Conservation (phyloP, 345 rosid genomes). For the Kandelia obovata region DNA sequence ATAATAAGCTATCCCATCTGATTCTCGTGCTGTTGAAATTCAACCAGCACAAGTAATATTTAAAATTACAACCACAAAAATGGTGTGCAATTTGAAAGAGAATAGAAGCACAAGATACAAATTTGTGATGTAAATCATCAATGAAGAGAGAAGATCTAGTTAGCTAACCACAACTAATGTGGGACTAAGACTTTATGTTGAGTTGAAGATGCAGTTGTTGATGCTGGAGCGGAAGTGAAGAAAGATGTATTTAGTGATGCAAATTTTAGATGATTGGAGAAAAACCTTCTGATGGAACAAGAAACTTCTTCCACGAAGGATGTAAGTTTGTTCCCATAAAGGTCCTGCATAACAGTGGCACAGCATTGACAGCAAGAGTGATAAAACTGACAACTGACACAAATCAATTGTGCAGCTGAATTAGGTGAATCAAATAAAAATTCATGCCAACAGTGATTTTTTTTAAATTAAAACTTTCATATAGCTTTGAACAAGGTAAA, state of each 20-base stretch:
- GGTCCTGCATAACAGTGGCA: slow-evolving; percentile 53
- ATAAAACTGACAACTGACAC: no score
- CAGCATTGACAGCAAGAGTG: background rate
- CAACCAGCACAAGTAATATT: no score
- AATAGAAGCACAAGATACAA: slow-evolving; percentile 3
- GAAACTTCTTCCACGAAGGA: slow-evolving; percentile 77
- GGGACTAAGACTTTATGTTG: no score
- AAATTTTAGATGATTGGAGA: slow-evolving; percentile 1
- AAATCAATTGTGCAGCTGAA: background rate
- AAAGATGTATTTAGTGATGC: background rate
- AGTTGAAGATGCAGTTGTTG: no score
- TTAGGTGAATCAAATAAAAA: background rate
- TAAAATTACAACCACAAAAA: background rate
- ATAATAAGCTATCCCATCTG: no score
- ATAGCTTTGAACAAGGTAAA: background rate
- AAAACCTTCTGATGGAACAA: slow-evolving; percentile 71
- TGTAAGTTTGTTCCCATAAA: slow-evolving; percentile 82
- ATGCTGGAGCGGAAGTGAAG: background rate
- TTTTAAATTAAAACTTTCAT: background rate
- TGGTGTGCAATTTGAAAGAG: background rate
- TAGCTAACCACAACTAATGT: no score
- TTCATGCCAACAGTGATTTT: slow-evolving; percentile 5
- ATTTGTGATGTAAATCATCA: background rate
- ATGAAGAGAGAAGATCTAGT: background rate
- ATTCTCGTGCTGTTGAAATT: no score